A percentile compares a stretch with the other conserved stretches of the same genome.
Conservation (phyloP, 208 protist species). For the Crithidia brevicula region DNA sequence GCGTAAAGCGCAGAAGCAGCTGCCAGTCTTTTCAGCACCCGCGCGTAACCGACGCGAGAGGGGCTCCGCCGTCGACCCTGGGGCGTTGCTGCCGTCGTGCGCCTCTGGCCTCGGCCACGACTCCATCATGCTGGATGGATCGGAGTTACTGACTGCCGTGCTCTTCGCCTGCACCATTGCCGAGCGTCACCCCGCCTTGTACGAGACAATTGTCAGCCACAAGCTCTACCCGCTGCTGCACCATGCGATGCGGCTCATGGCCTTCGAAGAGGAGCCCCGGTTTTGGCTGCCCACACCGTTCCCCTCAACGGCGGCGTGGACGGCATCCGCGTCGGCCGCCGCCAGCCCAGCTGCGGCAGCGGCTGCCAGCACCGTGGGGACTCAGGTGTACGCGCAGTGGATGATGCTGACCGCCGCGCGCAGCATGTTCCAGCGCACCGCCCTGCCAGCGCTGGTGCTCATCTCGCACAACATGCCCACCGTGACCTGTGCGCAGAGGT, state of each 20-base stretch:
- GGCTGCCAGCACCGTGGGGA: not conserved
- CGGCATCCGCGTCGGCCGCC: not conserved
- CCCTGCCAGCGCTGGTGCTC: constrained; percentile 60
- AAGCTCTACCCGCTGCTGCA: constrained; percentile 62
- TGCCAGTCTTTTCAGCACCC: too few species aligned
- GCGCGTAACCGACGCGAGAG: too few species aligned
- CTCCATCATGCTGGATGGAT: constrained; percentile 23
- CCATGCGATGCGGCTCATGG: constrained; percentile 35
- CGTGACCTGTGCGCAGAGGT: constrained; percentile 26
- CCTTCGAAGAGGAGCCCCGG: constrained; percentile 24
- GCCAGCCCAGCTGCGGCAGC: not conserved
- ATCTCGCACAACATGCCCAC: constrained; percentile 69
- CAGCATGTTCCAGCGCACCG: constrained; percentile 42
- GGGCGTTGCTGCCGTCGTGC: constrained; percentile 1
- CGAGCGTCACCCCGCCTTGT: constrained; percentile 37
- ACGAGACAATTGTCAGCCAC: constrained; percentile 40
- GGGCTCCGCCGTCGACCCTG: not conserved
- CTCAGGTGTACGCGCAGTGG: constrained; percentile 7
- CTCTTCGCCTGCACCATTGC: constrained; percentile 58
- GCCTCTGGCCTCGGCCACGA: constrained; percentile 16
- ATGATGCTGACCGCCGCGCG: constrained; percentile 27
- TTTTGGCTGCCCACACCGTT: constrained; percentile 17
- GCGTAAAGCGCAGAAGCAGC: not conserved
- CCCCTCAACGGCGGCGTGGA: constrained; percentile 25
- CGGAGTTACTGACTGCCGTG: constrained; percentile 51